phyloP scores from a whole-genome alignment of 2,329 filamentous ascomycete genomes.

The Tolypocladium album region DNA sequence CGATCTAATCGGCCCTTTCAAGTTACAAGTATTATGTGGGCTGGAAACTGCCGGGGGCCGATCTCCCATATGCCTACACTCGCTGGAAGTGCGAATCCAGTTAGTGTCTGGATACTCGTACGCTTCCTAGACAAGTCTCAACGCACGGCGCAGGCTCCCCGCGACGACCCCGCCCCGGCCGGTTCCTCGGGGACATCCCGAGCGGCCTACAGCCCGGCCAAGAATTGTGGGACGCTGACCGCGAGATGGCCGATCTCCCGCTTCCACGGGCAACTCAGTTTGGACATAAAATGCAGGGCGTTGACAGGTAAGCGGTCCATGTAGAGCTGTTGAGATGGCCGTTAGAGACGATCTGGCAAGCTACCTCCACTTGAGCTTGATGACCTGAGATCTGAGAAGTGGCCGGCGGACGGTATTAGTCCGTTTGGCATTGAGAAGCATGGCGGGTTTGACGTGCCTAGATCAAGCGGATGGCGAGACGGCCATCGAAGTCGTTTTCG shows the following conservation, averaged over 20 bases:
- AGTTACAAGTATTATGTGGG: not conserved
- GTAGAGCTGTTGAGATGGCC: too few relatives aligned
- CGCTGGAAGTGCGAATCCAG: not conserved
- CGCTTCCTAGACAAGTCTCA: not conserved
- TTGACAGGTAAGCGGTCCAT: not conserved
- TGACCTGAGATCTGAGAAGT: too few relatives aligned
- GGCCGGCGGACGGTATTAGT: too few relatives aligned
- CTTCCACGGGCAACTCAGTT: not conserved
- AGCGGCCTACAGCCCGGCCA: not conserved
- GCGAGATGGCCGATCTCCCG: too few relatives aligned
- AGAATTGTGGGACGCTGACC: not conserved
- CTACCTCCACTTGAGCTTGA: too few relatives aligned
- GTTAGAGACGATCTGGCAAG: too few relatives aligned
- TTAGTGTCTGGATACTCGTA: not conserved
- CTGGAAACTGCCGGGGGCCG: not conserved
- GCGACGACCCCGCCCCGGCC: not conserved
- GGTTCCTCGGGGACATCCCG: not conserved
- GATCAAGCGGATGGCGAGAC: too few relatives aligned
- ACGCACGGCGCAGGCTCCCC: not conserved
- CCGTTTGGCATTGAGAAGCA: too few relatives aligned
- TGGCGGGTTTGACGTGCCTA: too few relatives aligned
- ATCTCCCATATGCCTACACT: not conserved
- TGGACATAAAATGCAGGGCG: not conserved
- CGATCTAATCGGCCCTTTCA: not conserved
- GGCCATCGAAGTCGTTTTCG: too few relatives aligned